These are phyloP conservation scores for Protomyces pachydermus DNA, from an alignment of 1,139 yeast species.

Conservation along the genomic window DNA sequence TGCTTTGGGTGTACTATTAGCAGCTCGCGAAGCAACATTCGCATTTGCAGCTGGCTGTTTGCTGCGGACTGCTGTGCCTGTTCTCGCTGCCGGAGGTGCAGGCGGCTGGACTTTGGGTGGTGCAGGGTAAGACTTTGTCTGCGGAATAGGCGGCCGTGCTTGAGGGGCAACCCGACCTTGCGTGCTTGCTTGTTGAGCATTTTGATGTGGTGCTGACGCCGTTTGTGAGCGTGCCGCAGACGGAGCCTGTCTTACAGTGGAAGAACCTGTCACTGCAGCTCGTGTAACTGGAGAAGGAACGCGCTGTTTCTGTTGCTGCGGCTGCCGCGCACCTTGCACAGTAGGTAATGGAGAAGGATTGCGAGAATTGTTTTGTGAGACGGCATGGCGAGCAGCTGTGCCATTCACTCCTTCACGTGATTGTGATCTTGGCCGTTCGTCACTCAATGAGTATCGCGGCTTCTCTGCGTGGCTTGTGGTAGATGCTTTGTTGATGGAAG, in stretches of 20 bases:
- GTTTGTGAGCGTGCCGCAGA: background rate
- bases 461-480: slow-evolving; percentile 5
- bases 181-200: background rate
- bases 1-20: background rate
- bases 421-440: background rate
- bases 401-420: slow-evolving; percentile 11
- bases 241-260: background rate
- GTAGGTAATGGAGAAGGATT: slow-evolving; percentile 22
- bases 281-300: slow-evolving; percentile 7
- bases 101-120: slow-evolving; percentile 1
- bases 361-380: background rate
- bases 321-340: background rate
- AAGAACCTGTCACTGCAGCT: background rate
- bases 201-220: background rate
- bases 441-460: slow-evolving; percentile 16
- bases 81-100: background rate
- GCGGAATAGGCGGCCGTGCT: slow-evolving; percentile 3
- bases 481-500: slow-evolving; percentile 8
- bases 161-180: background rate
- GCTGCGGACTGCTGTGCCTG: background rate
- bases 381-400: background rate
- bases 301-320: background rate
- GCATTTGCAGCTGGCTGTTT: background rate
- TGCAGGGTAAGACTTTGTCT: background rate
- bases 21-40: background rate